These are phyloP conservation scores for Nakazawaea populi DNA, from an alignment of 805 yeast species.

Conservation along the genomic window DNA sequence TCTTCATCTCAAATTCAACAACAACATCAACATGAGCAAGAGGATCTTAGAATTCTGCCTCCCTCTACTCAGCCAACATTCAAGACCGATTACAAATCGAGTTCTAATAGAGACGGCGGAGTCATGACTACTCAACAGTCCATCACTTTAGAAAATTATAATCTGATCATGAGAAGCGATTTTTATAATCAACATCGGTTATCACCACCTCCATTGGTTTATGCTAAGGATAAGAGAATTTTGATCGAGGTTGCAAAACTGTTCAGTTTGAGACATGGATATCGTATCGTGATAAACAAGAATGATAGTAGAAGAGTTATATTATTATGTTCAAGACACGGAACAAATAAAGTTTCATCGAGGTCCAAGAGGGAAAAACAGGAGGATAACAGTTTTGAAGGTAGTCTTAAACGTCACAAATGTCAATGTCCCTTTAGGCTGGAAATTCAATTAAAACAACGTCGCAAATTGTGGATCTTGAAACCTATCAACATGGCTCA, in stretches of 20 bases:
- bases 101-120: background rate
- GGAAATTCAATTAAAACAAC: slow-evolving; percentile 20
- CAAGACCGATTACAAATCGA: slow-evolving; percentile 4
- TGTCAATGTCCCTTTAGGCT: slow-evolving; percentile 18
- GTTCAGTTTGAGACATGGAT: slow-evolving; percentile 19
- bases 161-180: background rate
- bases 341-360: slow-evolving; percentile 2
- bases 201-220: slow-evolving; percentile 17
- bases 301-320: slow-evolving; percentile 21
- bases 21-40: background rate
- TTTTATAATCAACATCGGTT: slow-evolving; percentile 1
- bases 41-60: background rate
- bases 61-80: slow-evolving; percentile 8
- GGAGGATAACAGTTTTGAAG: background rate
- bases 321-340: slow-evolving; percentile 17
- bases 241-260: slow-evolving; percentile 19
- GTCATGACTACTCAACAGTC: slow-evolving; percentile 11
- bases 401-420: slow-evolving; percentile 3
- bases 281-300: slow-evolving; percentile 17
- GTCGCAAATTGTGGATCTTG: slow-evolving; percentile 19
- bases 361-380: background rate
- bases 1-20: background rate
- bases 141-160: slow-evolving; percentile 8
- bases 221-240: slow-evolving; percentile 16
- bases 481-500: slow-evolving; percentile 17